Evolutionary conservation across 768 basidiomycete genomes (phyloP), one percentile per base, ranked within the genome.

Genomic region (Xanthoconium stramineum): DNA sequence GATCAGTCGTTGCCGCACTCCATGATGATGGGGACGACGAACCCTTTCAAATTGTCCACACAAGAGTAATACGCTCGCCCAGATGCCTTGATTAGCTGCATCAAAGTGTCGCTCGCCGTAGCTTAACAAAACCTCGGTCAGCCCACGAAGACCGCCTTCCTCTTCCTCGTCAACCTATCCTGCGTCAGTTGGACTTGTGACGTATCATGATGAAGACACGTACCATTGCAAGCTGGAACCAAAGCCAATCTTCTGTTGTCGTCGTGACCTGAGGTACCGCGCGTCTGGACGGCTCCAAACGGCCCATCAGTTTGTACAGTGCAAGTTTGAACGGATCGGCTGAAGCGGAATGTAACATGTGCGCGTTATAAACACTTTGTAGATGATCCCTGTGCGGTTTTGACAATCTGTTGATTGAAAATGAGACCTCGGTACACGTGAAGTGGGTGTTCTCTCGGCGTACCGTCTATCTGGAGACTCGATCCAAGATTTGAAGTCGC

Each of bases 191-290:
- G 6, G 47, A 35, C 15, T 1, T n/a, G 17, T 64, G 20, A 47
- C 11, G 15, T 48, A 46, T 36, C 30, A 17, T 12, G 36, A 33
- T 6, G 39, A 30, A 53, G 38, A 15, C 0, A 17, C 7, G 28
- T 47, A 85, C 90, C 83, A 98, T 89, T 1, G 87, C 80, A 14
- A 98, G 80, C 74, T 99, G 95, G 77, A 95, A 87, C 96, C 96
- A 99, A 36, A 98, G 77, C 96, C 96, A 99, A 71, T 99, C 97
- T 69, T 98, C 97, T 3, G 92, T 94, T 1, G 94, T 95, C 11
- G 82, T 82, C 0, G 94, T 98, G 6, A 98, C 93, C 39, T 86
- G 83, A 6, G 85, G 81, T 3, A 95, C 86, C 63, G 83, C 88
- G 47, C 94, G 81, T 53, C 90, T 79, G 6, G 82, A 73, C 2